Conservation (phyloP, 2,329 filamentous ascomycete species). For the Myriosclerotinia scirpicola region DNA sequence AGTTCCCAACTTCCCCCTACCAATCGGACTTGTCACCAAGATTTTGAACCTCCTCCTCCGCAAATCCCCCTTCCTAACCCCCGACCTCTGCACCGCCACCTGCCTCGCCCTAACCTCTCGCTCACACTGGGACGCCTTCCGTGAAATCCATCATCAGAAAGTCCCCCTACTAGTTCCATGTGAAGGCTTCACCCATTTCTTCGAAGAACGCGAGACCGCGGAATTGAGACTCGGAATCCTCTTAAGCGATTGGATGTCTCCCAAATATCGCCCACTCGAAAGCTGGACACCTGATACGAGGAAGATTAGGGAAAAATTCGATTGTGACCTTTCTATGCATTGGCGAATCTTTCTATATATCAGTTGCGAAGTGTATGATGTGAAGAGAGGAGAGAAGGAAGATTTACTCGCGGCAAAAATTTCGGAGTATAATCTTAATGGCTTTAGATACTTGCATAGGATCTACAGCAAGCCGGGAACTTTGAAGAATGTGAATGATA, state of each 20-base stretch:
- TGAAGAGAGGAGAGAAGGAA: not conserved
- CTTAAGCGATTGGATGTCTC: not conserved
- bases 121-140: not conserved
- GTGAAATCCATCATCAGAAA: not conserved
- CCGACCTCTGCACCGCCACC: not conserved
- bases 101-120: slow-evolving; percentile 3
- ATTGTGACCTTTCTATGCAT: too few species aligned
- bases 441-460: accelerated
- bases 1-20: not conserved
- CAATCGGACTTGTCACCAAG: not conserved
- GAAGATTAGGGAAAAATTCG: not conserved
- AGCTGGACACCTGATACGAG: accelerated
- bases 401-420: not conserved
- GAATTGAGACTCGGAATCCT: not conserved
- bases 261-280: not conserved
- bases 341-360: not conserved
- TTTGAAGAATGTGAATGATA: not conserved
- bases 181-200: too few species aligned
- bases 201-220: too few species aligned
- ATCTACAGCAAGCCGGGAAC: not conserved
- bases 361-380: not conserved
- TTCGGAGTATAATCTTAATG: not conserved
- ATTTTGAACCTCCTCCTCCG: not conserved
- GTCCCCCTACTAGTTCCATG: not conserved
- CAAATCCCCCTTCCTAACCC: not conserved